Base-by-base conservation (phyloP, 2,329 filamentous ascomycete genomes). In the Ophiocordyceps sinensis region DNA sequence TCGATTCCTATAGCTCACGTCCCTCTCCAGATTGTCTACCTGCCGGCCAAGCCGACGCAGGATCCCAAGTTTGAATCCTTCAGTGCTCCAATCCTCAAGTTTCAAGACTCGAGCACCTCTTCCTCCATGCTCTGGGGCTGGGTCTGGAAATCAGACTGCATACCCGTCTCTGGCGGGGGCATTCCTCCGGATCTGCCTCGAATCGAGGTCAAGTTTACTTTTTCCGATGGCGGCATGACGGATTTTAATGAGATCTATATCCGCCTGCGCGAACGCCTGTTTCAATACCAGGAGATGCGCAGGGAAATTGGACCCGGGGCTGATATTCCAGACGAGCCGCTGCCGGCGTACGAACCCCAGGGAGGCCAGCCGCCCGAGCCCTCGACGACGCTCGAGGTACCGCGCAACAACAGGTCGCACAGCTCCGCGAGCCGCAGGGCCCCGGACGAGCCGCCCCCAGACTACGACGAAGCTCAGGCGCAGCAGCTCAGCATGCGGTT, bases 211-310 rank as follows among this genome's bases (percentile, higher is more conserved):
- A 87, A 84, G 57, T 72, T 95, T 52, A 87, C 81, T 19, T 96
- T 96, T 68, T 88, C 87, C 56, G 88, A 96, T 47, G 89, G 89
- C 36, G 89, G 89, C n/a, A 88, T 88, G 44, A 91, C 83, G 58
- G 87, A 94, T 51, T 96, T 94, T 55, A 81, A 88, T 52, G 75
- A 77, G 39, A 76, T 76, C 40, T 94, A 88, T 54, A 85, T 93
- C 52, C 72, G 82, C 42, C 78, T 95, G 48, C 87, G 85, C 56
- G 88, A 94, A 55, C 75, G 86, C 7, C 65, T 94, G 42, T 74
- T 82, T 48, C 85, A 95, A 52, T 85, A 80, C 8, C 76, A 87
- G 31, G 84, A 91, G 42, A 72, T 83, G 44, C 79, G 80, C 28
- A 64, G 79, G 42, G 81, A 83, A 52, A 77, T 71, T 47, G 80